Base-by-base conservation (phyloP, 495 filamentous ascomycete genomes). In the Collariella sp. region DNA sequence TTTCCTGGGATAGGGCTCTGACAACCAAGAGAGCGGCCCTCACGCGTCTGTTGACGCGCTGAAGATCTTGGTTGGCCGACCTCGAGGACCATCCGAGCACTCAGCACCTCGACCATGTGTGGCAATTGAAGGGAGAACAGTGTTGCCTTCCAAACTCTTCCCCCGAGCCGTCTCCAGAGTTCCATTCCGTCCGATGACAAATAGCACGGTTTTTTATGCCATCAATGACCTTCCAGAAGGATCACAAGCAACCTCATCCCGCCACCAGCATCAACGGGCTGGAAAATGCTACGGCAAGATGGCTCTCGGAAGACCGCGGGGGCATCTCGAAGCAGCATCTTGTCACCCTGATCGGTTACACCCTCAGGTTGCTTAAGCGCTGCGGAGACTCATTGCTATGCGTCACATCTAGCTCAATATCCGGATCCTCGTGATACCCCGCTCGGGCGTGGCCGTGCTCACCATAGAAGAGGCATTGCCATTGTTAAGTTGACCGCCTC, bases 31-130 rank as follows among this genome's bases (percentile, higher is more conserved):
- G n/a, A n/a, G n/a, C n/a, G n/a, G n/a, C 9, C 18, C 18, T 11
- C 15, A 15, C 18, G 50, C 20, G 50, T 44, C 20, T n/a, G 15
- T 34, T 52, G 40, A 19, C 50, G 50, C 41, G 50, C 50, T n/a
- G 7, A 24, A 18, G 38, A 31, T 6, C 5, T 7, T 33, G 6
- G 26, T 23, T 2, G 2, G 24, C 20, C 48, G 26, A 31, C 33
- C 48, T 11, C 38, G 31, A 26, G 13, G 33, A 2, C 18, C 10
- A 10, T 2, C 20, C 43, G 15, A 46, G 41, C 22, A 26, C n/a
- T n/a, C n/a, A n/a, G n/a, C n/a, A n/a, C n/a, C n/a, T n/a, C n/a
- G n/a, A n/a, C n/a, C n/a, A n/a, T n/a, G n/a, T n/a, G n/a, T n/a
- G n/a, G n/a, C n/a, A n/a, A n/a, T n/a, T n/a, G n/a, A n/a, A n/a